Evolutionary conservation across 2,329 filamentous ascomycete genomes (phyloP).

Genomic region (Fusarium ambrosium): DNA sequence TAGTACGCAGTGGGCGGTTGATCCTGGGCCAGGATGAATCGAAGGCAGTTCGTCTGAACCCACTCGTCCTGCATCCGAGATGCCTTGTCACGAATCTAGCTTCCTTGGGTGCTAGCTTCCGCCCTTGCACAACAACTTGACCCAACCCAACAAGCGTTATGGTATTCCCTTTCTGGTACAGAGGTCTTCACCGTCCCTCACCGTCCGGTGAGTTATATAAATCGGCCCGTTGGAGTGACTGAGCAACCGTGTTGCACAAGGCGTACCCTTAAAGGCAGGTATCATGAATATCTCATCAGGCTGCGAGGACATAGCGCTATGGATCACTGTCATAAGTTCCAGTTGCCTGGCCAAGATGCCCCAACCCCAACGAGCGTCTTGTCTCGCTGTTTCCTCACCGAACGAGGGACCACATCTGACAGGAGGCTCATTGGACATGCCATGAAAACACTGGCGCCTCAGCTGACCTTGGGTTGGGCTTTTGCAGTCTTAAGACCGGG

Average conservation of each 20-base stretch:
- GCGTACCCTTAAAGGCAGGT: neutral
- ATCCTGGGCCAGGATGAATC: constrained; percentile 22
- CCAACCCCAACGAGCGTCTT: neutral
- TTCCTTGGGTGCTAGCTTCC: constrained; percentile 34
- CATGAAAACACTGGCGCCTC: constrained; percentile 37
- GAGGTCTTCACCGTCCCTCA: neutral
- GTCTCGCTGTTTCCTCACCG: constrained; percentile 18
- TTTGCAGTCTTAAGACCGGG: constrained; percentile 21
- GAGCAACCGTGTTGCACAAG: neutral
- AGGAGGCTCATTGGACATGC: constrained; percentile 12
- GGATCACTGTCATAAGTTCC: neutral
- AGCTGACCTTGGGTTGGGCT: constrained; percentile 39
- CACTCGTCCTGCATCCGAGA: constrained; percentile 40
- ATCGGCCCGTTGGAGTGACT: too few species aligned
- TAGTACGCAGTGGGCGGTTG: constrained; percentile 9
- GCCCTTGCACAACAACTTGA: constrained; percentile 35
- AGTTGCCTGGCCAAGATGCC: neutral
- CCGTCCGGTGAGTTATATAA: neutral
- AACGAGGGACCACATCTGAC: neutral
- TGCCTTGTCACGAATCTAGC: constrained; percentile 27
- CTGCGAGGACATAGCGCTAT: neutral
- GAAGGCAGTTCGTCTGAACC: constrained; percentile 33
- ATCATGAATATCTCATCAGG: neutral
- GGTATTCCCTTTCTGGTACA: neutral
- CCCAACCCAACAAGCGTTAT: constrained; percentile 7